These are phyloP conservation scores for Laguncularia racemosa DNA, from an alignment of 345 rosid species.

Conservation along the genomic window DNA sequence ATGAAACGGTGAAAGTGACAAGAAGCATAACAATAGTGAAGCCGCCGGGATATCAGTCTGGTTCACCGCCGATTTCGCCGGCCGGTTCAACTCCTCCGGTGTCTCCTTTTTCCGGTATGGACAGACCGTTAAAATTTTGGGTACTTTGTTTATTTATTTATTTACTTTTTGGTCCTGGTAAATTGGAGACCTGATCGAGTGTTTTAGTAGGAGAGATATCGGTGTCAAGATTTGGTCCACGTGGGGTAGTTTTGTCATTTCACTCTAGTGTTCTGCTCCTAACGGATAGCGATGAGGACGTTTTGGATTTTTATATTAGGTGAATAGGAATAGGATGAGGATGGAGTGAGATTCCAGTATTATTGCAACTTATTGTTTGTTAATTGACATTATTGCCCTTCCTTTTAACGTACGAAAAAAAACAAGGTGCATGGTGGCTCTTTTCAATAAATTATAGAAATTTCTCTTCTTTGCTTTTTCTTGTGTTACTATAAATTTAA, in stretches of 20 bases:
- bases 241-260: not conserved
- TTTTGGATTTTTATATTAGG: slow-evolving; percentile 2
- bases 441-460: no score
- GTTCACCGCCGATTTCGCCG: slow-evolving; percentile 79
- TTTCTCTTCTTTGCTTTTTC: no score
- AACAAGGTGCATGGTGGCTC: no score
- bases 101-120: slow-evolving; percentile 86
- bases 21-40: slow-evolving; percentile 82
- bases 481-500: no score
- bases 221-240: no score
- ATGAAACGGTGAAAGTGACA: slow-evolving; percentile 53
- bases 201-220: no score
- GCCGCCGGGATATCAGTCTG: slow-evolving; percentile 73
- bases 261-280: not conserved
- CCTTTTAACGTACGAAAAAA: no score
- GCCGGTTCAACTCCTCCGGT: slow-evolving; percentile 82
- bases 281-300: slow-evolving; percentile 7
- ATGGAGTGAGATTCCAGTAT: no score
- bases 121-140: not conserved
- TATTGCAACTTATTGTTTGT: no score
- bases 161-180: not conserved
- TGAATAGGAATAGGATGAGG: no score
- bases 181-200: not conserved
- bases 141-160: slow-evolving; percentile 8
- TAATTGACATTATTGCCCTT: no score